phyloP scores from a whole-genome alignment of 2,329 filamentous ascomycete species.

The Colletotrichum filicis region DNA sequence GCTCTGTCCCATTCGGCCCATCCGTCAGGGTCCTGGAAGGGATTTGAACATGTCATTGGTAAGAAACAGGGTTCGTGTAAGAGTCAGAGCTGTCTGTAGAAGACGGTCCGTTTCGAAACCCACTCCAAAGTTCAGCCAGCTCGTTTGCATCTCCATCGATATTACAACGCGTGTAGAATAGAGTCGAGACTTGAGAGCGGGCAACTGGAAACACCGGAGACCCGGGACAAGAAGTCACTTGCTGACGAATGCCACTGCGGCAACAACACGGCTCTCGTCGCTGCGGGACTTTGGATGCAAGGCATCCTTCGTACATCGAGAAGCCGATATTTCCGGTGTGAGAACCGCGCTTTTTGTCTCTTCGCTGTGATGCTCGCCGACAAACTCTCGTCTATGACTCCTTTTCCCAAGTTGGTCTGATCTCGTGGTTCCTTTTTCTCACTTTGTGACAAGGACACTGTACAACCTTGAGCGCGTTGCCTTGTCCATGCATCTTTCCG shows the following conservation, averaged over 20 bases:
- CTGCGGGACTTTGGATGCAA: not conserved
- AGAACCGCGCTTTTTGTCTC: no score
- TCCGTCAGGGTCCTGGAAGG: not conserved
- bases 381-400: not conserved
- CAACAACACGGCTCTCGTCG: not conserved
- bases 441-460: constrained; percentile 9
- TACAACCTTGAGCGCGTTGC: not conserved
- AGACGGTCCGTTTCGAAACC: constrained; percentile 14
- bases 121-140: not conserved
- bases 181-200: not conserved
- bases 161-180: not conserved
- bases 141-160: not conserved
- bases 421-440: not conserved
- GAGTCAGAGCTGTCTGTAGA: not conserved
- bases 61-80: not conserved
- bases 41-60: not conserved
- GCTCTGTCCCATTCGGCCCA: not conserved
- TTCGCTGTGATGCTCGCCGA: not conserved
- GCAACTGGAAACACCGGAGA: not conserved
- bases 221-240: not conserved
- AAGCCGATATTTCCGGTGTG: not conserved
- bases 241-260: not conserved
- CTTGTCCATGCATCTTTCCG: constrained; percentile 8
- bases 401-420: not conserved
- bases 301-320: not conserved